Evolutionary conservation across 495 filamentous ascomycete genomes (phyloP), one percentile per base, ranked within the genome.

Genomic region (Aspergillus bertholletiae): DNA sequence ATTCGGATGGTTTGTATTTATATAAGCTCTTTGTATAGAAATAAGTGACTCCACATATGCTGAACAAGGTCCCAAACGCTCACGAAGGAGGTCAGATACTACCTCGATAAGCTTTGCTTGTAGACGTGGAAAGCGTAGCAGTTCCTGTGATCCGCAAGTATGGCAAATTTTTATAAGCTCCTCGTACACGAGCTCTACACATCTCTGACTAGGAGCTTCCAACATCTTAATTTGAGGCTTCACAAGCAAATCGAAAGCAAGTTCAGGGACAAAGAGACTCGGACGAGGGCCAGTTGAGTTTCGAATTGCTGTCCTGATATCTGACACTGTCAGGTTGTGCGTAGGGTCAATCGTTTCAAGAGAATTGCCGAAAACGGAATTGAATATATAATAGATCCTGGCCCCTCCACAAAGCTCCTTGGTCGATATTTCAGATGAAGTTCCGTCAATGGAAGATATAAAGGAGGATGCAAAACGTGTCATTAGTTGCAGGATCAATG

Each of bases 131-230:
- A 95, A 99, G 43, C 94, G 80, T 44, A 89, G 81, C 15, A 97
- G 83, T 69, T 99, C 94, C 22, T 88, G 93, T 4, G 90, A 96
- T 44, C 95, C 95, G 75, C 94, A 99, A 2, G 94, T 99, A 69
- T 99, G 94, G 68, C 94, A 95, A 51, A 99, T 97, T 70, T 99
- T 99, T 73, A 99, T 99, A 9, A 99, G 81, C 68, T 99, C 94
- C 67, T 99, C 94, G 66, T 99, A 99, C 0, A 99, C 94, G 18
- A 97, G 79, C 70, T 99, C 95, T 24, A 99, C 94, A 62, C 94
- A 99, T 58, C 94, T 82, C 64, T 99, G 95, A 58, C 90, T 92
- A 7, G 94, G 94, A n/a, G 90, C 81, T 69, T 97, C 95, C 3
- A 99, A 78, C 39, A 99, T 81, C 70, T 97, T 96, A 67, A 99